Percentiles rank a stretch among this genome's conserved stretches.
Conservation (phyloP, 23 red algal genomes). For the Rhodosorus marinus region DNA sequence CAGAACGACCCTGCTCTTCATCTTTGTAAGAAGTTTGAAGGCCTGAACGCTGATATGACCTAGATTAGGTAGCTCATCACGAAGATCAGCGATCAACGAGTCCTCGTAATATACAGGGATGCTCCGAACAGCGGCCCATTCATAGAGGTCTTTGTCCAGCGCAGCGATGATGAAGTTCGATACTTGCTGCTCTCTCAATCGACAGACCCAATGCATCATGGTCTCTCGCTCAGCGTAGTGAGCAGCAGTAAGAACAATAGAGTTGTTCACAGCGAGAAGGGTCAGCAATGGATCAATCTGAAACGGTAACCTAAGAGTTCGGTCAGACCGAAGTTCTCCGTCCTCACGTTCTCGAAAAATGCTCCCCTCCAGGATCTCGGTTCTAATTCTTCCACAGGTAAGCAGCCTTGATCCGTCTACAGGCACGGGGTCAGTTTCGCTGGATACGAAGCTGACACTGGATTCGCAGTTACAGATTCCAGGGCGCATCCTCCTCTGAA, state of each 20-base stretch:
- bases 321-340: no score
- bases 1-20: slow-evolving; percentile 75
- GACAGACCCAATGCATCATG: slow-evolving; percentile 96
- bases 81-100: background rate
- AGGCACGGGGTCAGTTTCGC: slow-evolving; percentile 56
- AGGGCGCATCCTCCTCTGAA: slow-evolving; percentile 32
- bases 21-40: slow-evolving; percentile 71
- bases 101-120: slow-evolving; percentile 44
- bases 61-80: background rate
- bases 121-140: slow-evolving; percentile 49
- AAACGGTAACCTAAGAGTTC: slow-evolving; percentile 33
- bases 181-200: slow-evolving; percentile 34
- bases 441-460: slow-evolving; percentile 14
- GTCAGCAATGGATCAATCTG: slow-evolving; percentile 8
- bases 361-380: slow-evolving; percentile 21
- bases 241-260: no score
- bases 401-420: slow-evolving; percentile 30
- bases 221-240: slow-evolving; percentile 67
- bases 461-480: slow-evolving; percentile 80
- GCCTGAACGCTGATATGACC: slow-evolving; percentile 22
- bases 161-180: slow-evolving; percentile 74
- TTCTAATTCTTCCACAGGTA: slow-evolving; percentile 50
- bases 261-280: slow-evolving; percentile 7
- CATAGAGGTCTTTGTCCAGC: slow-evolving; percentile 54
- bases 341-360: no score